A percentile compares a stretch with the other conserved stretches of the same genome.
phyloP scores from a whole-genome alignment of 768 basidiomycete genomes.

The Trametes punicea region DNA sequence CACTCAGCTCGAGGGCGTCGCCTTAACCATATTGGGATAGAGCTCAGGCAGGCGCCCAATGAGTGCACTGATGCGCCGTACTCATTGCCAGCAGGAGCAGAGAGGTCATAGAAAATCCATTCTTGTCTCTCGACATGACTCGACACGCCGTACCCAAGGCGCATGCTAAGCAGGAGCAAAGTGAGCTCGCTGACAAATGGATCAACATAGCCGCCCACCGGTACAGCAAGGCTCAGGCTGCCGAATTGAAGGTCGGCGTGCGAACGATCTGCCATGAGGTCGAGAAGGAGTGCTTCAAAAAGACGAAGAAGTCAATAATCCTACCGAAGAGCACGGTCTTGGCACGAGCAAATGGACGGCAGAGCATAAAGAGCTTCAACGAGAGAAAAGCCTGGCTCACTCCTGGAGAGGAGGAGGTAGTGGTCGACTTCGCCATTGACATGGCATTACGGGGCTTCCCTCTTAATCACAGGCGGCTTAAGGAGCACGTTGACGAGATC shows the following conservation, averaged over 20 bases:
- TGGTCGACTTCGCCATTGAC: slow-evolving; percentile 31
- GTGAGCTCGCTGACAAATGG: slow-evolving; percentile 1
- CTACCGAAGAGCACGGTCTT: slow-evolving; percentile 22
- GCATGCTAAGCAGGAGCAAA: background rate
- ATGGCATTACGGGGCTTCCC: slow-evolving; percentile 35
- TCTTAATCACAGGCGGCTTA: slow-evolving; percentile 31
- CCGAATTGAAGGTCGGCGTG: background rate
- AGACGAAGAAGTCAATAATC: slow-evolving; percentile 13
- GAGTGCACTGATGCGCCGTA: no score
- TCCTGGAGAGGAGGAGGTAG: slow-evolving; percentile 27
- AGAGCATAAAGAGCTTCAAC: slow-evolving; percentile 28
- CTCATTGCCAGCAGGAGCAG: no score
- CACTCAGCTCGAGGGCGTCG: no score
- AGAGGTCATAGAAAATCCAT: no score
- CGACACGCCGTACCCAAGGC: slow-evolving; percentile 4
- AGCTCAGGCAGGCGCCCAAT: no score
- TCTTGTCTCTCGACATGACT: slow-evolving; percentile 1
- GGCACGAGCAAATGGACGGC: slow-evolving; percentile 20
- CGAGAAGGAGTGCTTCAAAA: background rate
- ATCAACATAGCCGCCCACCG: background rate
- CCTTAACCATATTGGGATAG: no score
- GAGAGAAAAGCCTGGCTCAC: slow-evolving; percentile 30
- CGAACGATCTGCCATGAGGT: background rate
- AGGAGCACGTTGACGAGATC: slow-evolving; percentile 34
- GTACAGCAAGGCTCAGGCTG: background rate